Evolutionary conservation across 768 basidiomycete genomes (phyloP).

Genomic region (Phanerochaete carnosa): DNA sequence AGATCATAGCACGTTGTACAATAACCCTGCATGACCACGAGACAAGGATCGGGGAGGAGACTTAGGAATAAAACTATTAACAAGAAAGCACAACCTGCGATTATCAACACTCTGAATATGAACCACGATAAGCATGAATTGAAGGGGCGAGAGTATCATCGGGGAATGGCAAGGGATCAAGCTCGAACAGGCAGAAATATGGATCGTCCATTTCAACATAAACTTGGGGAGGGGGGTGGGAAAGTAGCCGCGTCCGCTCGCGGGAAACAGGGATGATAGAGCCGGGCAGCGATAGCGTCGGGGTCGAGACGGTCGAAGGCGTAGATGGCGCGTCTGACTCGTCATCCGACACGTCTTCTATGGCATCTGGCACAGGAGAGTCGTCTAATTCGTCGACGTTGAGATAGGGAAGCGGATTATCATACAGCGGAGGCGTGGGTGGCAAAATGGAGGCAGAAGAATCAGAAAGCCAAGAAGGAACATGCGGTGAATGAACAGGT

Average conservation of each 20-base stretch:
- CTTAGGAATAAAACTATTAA: conserved; percentile 1
- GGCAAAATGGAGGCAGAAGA: conserved; percentile 40
- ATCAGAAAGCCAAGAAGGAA: conserved; percentile 50
- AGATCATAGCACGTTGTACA: conserved; percentile 14
- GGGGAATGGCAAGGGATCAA: conserved; percentile 71
- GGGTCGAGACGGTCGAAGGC: conserved; percentile 58
- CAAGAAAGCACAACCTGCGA: conserved; percentile 13
- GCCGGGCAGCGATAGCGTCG: conserved; percentile 50
- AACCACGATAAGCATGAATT: conserved; percentile 28
- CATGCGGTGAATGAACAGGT: conserved; percentile 53
- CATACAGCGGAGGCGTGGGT: conserved; percentile 30
- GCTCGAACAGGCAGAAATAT: conserved; percentile 62
- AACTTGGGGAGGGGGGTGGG: conserved; percentile 51
- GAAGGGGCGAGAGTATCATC: conserved; percentile 37
- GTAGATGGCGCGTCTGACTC: conserved; percentile 72
- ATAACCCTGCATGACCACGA: conserved; percentile 4
- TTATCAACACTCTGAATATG: conserved; percentile 63
- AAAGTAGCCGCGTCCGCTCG: conserved; percentile 46
- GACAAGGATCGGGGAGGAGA: conserved; percentile 1
- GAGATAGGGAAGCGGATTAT: conserved; percentile 62
- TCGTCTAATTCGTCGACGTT: conserved; percentile 64
- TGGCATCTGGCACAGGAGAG: conserved; percentile 70
- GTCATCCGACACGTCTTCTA: conserved; percentile 84
- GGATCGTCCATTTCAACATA: conserved; percentile 60
- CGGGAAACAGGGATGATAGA: conserved; percentile 47